phyloP scores from a whole-genome alignment of 2,329 filamentous ascomycete genomes.

The Knoxdaviesia proteae region DNA sequence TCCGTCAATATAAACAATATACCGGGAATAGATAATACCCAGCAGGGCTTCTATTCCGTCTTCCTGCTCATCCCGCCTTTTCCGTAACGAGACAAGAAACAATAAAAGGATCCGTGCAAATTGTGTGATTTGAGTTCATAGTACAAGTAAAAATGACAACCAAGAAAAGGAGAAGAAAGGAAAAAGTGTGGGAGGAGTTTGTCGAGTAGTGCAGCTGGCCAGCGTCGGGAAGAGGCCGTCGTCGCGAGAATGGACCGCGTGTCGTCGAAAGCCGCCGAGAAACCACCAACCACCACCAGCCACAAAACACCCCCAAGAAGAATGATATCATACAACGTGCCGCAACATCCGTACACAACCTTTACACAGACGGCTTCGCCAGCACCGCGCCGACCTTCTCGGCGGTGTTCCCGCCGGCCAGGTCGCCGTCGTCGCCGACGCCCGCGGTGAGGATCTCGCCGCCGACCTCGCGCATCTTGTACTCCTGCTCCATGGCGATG shows the following conservation, averaged over 20 bases:
- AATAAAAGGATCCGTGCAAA: background rate
- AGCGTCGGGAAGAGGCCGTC: no score
- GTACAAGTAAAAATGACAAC: background rate
- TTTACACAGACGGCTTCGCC: conserved; percentile 30
- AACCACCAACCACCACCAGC: background rate
- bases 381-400: conserved; percentile 28
- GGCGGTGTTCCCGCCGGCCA: conserved; percentile 20
- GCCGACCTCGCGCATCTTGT: conserved; percentile 83
- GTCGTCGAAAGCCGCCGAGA: background rate
- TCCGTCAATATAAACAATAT: no score
- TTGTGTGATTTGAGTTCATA: conserved; percentile 2
- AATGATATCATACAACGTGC: no score
- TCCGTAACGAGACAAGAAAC: background rate
- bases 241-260: no score
- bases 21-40: no score
- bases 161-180: background rate
- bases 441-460: conserved; percentile 44
- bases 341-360: background rate
- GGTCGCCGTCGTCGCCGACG: background rate
- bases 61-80: background rate
- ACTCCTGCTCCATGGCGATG: conserved; percentile 93
- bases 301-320: background rate
- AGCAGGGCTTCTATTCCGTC: no score
- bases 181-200: background rate
- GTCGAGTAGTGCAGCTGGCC: no score